A percentile compares a stretch with the other conserved stretches of the same genome.
Conservation (phyloP, 345 rosid genomes). For the Punica granatum region DNA sequence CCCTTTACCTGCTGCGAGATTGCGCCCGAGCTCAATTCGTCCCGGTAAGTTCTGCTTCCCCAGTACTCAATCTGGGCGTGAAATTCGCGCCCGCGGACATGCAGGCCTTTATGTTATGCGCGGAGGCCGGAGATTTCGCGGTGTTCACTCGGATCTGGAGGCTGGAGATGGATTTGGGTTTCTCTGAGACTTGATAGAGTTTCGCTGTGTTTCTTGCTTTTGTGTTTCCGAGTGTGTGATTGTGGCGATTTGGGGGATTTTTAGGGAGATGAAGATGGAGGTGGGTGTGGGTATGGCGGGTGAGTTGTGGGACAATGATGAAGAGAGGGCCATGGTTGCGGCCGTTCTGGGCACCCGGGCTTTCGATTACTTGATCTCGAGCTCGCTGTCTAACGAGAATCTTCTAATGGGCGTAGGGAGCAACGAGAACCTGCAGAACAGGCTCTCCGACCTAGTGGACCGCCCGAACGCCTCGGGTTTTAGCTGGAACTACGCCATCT, state of each 20-base stretch:
- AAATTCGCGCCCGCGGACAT: neutral
- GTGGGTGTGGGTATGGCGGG: constrained; percentile 36
- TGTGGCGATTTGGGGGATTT: constrained; percentile 3
- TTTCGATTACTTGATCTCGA: constrained; percentile 60
- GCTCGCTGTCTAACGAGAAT: constrained; percentile 57
- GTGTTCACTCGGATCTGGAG: neutral
- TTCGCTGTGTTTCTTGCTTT: neutral
- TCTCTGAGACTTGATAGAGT: neutral
- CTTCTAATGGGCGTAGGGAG: constrained; percentile 48
- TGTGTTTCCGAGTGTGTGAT: constrained; percentile 1
- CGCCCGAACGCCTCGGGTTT: constrained; percentile 57
- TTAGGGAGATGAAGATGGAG: constrained; percentile 41
- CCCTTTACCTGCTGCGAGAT: neutral
- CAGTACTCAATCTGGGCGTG: neutral
- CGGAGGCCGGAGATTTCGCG: neutral
- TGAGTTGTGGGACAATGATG: constrained; percentile 58
- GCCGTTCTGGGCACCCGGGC: constrained; percentile 80
- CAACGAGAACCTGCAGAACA: constrained; percentile 70
- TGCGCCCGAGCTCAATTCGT: neutral
- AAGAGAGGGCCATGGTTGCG: constrained; percentile 53
- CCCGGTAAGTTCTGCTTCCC: neutral
- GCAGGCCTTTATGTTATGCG: neutral
- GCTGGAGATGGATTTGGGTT: neutral
- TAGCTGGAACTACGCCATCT: constrained; percentile 94
- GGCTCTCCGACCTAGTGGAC: constrained; percentile 91